phyloP scores from a whole-genome alignment of 2,329 filamentous ascomycete genomes.

The Phialocephala subalpina region DNA sequence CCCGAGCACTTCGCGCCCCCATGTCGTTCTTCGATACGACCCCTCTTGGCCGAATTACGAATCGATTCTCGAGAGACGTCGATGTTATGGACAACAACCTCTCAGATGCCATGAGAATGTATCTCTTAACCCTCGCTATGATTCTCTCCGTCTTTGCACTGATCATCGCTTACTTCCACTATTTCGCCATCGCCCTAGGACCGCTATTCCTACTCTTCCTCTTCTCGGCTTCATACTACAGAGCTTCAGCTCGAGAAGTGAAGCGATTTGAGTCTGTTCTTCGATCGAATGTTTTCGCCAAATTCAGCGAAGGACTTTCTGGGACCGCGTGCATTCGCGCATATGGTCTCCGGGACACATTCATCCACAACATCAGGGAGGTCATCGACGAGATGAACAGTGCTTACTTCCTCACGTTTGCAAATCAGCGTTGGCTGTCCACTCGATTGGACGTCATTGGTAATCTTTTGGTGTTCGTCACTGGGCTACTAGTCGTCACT shows the following conservation, averaged over 20 bases:
- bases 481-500: slow-evolving; percentile 90
- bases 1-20: slow-evolving; percentile 74
- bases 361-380: slow-evolving; percentile 72
- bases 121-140: slow-evolving; percentile 83
- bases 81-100: slow-evolving; percentile 96
- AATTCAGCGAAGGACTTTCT: slow-evolving; percentile 87
- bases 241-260: slow-evolving; percentile 89
- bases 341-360: slow-evolving; percentile 82
- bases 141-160: slow-evolving; percentile 85
- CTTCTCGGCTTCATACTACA: slow-evolving; percentile 86
- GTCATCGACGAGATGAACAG: slow-evolving; percentile 92
- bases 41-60: slow-evolving; percentile 92
- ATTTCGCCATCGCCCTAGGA: slow-evolving; percentile 70
- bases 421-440: slow-evolving; percentile 93
- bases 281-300: slow-evolving; percentile 86
- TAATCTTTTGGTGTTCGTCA: slow-evolving; percentile 84
- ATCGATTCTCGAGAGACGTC: slow-evolving; percentile 94
- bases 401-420: slow-evolving; percentile 94
- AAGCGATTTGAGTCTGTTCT: slow-evolving; percentile 94
- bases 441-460: slow-evolving; percentile 86
- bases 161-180: slow-evolving; percentile 95
- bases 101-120: slow-evolving; percentile 91
- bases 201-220: slow-evolving; percentile 81
- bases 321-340: slow-evolving; percentile 88
- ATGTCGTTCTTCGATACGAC: slow-evolving; percentile 98